A percentile compares a stretch with the other conserved stretches of the same genome.
These are phyloP conservation scores for Pyrenula massariospora DNA, from an alignment of 495 filamentous ascomycete species.

Conservation along the genomic window DNA sequence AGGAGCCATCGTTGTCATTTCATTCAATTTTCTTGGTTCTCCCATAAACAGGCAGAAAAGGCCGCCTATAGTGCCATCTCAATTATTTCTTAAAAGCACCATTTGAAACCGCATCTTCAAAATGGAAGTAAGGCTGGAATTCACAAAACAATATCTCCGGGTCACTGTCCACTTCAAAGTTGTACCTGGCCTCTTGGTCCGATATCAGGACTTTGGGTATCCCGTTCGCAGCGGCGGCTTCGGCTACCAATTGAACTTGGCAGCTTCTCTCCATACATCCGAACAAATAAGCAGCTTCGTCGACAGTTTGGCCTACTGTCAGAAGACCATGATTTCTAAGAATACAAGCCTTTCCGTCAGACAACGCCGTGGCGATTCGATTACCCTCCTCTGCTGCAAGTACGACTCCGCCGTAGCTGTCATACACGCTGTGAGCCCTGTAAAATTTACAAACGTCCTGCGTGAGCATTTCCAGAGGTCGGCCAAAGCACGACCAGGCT, in stretches of 20 bases:
- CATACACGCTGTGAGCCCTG: constrained; percentile 37
- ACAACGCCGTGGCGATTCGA: constrained; percentile 36
- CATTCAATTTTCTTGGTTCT: background rate
- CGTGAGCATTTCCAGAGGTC: constrained; percentile 20
- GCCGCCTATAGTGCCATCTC: background rate
- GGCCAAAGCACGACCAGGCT: constrained; percentile 17
- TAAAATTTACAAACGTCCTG: constrained; percentile 42
- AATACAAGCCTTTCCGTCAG: constrained; percentile 30
- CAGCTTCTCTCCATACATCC: constrained; percentile 37
- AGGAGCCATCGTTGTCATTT: too few species aligned
- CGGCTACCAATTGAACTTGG: constrained; percentile 34
- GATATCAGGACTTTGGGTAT: constrained; percentile 27
- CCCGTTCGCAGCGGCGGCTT: constrained; percentile 30
- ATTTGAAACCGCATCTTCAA: constrained; percentile 8
- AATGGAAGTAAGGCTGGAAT: constrained; percentile 15
- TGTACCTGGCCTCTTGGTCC: constrained; percentile 39
- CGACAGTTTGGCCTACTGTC: constrained; percentile 38
- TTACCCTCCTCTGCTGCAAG: constrained; percentile 36
- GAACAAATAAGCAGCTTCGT: constrained; percentile 44
- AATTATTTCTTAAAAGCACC: constrained; percentile 5
- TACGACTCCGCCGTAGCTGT: constrained; percentile 44
- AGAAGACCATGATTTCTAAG: constrained; percentile 45
- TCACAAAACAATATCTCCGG: constrained; percentile 9
- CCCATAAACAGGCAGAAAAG: background rate
- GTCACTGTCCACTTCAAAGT: constrained; percentile 40